Percentiles rank a stretch among this genome's conserved stretches.
These are phyloP conservation scores for Neofusicoccum sp. DNA, from an alignment of 2,329 filamentous ascomycete genomes.

Conservation along the genomic window DNA sequence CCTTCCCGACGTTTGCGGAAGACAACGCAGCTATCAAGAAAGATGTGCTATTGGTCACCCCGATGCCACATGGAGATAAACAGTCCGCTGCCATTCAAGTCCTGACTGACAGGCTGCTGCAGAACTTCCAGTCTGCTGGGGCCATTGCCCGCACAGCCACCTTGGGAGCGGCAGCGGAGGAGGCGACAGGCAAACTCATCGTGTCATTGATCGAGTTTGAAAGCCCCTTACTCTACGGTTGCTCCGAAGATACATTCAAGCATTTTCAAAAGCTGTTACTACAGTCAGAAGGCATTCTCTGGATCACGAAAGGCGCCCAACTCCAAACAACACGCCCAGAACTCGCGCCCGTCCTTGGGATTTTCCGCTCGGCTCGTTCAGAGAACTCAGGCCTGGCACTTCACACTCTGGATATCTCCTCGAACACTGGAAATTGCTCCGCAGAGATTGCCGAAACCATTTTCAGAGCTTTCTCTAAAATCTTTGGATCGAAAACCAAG, in stretches of 20 bases:
- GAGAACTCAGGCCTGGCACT: not conserved
- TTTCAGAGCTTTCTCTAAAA: not conserved
- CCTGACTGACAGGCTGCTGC: too few relatives aligned
- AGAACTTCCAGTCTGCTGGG: not conserved
- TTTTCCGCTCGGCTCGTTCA: not conserved
- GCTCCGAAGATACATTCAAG: not conserved
- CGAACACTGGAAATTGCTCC: not conserved
- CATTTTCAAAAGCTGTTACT: not conserved
- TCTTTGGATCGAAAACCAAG: not conserved
- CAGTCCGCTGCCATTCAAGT: too few relatives aligned
- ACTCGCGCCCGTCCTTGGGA: not conserved
- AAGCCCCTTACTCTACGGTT: not conserved
- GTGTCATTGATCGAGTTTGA: not conserved
- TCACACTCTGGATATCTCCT: not conserved
- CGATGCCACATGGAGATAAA: too few relatives aligned
- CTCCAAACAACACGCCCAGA: not conserved
- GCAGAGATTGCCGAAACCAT: not conserved
- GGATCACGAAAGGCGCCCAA: not conserved
- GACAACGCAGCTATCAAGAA: too few relatives aligned
- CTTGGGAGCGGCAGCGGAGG: not conserved
- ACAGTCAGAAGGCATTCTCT: not conserved
- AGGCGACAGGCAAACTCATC: not conserved
- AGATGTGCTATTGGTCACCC: too few relatives aligned
- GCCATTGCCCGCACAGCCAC: not conserved
- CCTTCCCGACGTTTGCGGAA: too few relatives aligned